phyloP scores from a whole-genome alignment of 2,329 filamentous ascomycete species.

The Arthroderma sp. region DNA sequence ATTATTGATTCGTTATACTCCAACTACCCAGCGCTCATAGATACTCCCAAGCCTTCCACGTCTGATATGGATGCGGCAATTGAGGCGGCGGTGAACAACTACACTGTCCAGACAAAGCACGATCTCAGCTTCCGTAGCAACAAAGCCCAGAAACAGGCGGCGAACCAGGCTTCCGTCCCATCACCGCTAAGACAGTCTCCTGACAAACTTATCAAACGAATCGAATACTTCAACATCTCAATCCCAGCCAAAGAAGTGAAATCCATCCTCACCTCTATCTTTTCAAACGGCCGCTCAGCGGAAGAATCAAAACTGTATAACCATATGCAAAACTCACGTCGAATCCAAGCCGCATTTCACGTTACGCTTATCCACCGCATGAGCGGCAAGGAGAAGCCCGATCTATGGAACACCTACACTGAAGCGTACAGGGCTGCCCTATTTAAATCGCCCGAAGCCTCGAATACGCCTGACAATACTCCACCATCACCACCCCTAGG shows the following conservation, averaged over 20 bases:
- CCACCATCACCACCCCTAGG: conserved; percentile 22
- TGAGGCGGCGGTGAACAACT: conserved; percentile 58
- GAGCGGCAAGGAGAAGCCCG: conserved; percentile 44
- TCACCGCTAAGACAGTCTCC: conserved; percentile 10
- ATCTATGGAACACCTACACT: conserved; percentile 63
- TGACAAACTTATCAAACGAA: conserved; percentile 35
- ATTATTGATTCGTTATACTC: conserved; percentile 58
- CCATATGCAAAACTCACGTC: conserved; percentile 57
- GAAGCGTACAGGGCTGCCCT: conserved; percentile 40
- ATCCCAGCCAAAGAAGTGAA: conserved; percentile 40
- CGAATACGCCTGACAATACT: conserved; percentile 14
- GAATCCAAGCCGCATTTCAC: conserved; percentile 78
- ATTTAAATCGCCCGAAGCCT: conserved; percentile 15
- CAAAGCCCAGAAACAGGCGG: conserved; percentile 16
- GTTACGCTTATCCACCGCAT: conserved; percentile 85
- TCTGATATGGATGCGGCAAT: conserved; percentile 72
- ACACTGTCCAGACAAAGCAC: conserved; percentile 63
- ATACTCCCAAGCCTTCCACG: conserved; percentile 51
- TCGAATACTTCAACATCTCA: conserved; percentile 55
- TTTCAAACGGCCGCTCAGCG: conserved; percentile 39
- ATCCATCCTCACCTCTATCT: conserved; percentile 54
- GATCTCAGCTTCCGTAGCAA: conserved; percentile 50
- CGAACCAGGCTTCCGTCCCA: conserved; percentile 12
- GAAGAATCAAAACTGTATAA: conserved; percentile 56
- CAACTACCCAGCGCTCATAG: conserved; percentile 65